These are phyloP conservation scores for Arctium minus DNA, from an alignment of 129 eudicot genomes.

Conservation along the genomic window DNA sequence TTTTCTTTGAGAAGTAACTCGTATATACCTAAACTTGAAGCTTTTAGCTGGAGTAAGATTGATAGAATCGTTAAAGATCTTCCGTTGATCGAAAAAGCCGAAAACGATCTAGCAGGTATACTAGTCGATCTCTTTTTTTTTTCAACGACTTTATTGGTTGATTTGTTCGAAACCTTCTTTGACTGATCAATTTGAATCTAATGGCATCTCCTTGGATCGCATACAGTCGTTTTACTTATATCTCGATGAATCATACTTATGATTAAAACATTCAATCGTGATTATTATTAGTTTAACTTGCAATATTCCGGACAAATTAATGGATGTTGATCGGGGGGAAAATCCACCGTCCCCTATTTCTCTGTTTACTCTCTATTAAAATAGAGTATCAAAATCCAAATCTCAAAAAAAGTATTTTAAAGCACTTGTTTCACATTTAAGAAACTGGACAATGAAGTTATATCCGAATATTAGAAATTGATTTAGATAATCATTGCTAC, in stretches of 20 bases:
- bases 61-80: constrained; percentile 13
- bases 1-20: neutral
- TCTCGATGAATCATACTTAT: neutral
- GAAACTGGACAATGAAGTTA: neutral
- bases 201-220: neutral
- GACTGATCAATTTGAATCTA: neutral
- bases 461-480: neutral
- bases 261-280: neutral
- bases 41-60: constrained; percentile 6
- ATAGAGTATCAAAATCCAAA: no score
- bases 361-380: no score
- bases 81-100: constrained; percentile 14
- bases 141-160: neutral
- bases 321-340: neutral
- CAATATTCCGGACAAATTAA: neutral
- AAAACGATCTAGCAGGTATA: constrained; percentile 19
- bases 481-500: neutral
- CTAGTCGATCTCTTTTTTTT: neutral
- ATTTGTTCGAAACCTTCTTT: neutral
- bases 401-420: no score
- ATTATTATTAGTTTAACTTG: neutral
- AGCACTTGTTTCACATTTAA: no score
- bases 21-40: constrained; percentile 12
- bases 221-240: neutral
- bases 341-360: no score